Percentiles rank a stretch among this genome's conserved stretches.
These are phyloP conservation scores for Neolentinus lepideus DNA, from an alignment of 1,284 basidiomycete genomes.

Conservation along the genomic window DNA sequence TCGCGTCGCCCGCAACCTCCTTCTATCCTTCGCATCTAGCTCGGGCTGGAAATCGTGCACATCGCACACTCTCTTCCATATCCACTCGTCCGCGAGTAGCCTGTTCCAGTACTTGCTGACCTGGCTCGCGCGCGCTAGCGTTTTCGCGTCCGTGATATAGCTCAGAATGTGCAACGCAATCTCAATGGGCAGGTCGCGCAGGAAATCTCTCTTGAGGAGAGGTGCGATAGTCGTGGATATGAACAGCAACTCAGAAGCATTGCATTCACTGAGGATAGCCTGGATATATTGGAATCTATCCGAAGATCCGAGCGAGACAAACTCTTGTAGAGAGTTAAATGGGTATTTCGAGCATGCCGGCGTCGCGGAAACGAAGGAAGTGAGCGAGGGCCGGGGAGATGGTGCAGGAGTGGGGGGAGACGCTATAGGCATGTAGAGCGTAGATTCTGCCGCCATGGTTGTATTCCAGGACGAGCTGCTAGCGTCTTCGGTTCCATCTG, in stretches of 20 bases:
- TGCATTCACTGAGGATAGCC: conserved; percentile 57
- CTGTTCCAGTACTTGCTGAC: conserved; percentile 78
- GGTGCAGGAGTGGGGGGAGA: conserved; percentile 68
- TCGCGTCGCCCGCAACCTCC: conserved; percentile 1
- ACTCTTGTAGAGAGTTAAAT: conserved; percentile 24
- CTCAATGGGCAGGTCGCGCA: conserved; percentile 79
- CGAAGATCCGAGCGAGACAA: conserved; percentile 28
- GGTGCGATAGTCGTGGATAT: conserved; percentile 74
- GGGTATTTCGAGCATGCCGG: conserved; percentile 16
- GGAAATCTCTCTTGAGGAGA: conserved; percentile 82
- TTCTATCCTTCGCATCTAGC: conserved; percentile 8
- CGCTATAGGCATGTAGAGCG: conserved; percentile 49
- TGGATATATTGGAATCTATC: conserved; percentile 57
- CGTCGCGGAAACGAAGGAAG: conserved; percentile 8
- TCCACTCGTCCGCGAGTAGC: conserved; percentile 75
- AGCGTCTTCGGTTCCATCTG: conserved; percentile 4
- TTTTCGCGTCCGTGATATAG: conserved; percentile 78
- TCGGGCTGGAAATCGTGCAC: conserved; percentile 41
- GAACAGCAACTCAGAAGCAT: conserved; percentile 72
- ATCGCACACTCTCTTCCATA: conserved; percentile 82
- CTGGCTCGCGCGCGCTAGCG: conserved; percentile 64
- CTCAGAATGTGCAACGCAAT: conserved; percentile 76
- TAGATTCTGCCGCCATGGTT: conserved; percentile 7
- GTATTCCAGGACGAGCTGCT: background rate
- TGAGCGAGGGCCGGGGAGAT: conserved; percentile 37